phyloP scores from a whole-genome alignment of 768 basidiomycete species.

The Pisolithus orientalis region DNA sequence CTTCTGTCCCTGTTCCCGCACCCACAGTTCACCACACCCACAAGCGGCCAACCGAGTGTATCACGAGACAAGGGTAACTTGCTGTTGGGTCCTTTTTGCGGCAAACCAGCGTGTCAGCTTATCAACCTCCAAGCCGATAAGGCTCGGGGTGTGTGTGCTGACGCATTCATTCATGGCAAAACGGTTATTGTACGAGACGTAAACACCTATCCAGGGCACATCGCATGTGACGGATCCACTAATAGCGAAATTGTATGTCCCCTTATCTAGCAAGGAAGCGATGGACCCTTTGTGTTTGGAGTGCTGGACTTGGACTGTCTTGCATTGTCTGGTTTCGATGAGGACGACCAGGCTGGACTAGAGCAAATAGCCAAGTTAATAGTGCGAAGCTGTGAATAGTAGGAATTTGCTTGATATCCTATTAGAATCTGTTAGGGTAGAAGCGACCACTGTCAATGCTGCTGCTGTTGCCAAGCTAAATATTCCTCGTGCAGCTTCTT shows the following conservation, averaged over 20 bases:
- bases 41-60: conserved; percentile 8
- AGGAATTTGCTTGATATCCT: conserved; percentile 15
- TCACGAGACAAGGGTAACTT: conserved; percentile 25
- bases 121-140: conserved; percentile 55
- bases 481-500: conserved; percentile 78
- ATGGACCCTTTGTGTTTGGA: conserved; percentile 36
- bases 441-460: not conserved
- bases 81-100: conserved; percentile 80
- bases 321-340: conserved; percentile 60
- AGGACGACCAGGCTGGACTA: conserved; percentile 72
- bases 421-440: not conserved
- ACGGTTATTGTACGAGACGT: conserved; percentile 75
- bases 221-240: conserved; percentile 89
- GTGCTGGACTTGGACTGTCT: conserved; percentile 87
- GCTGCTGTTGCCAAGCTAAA: conserved; percentile 40
- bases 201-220: conserved; percentile 81
- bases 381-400: conserved; percentile 64
- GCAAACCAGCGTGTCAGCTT: conserved; percentile 86
- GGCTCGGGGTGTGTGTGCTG: conserved; percentile 79
- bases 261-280: conserved; percentile 39
- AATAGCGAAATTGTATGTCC: conserved; percentile 89
- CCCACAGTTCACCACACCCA: conserved; percentile 24
- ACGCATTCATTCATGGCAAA: conserved; percentile 52
- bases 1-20: conserved; percentile 55
- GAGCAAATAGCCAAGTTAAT: conserved; percentile 65